Conservation (phyloP, 352 stramenopile genomes). For the Halophytophthora polymorphica region DNA sequence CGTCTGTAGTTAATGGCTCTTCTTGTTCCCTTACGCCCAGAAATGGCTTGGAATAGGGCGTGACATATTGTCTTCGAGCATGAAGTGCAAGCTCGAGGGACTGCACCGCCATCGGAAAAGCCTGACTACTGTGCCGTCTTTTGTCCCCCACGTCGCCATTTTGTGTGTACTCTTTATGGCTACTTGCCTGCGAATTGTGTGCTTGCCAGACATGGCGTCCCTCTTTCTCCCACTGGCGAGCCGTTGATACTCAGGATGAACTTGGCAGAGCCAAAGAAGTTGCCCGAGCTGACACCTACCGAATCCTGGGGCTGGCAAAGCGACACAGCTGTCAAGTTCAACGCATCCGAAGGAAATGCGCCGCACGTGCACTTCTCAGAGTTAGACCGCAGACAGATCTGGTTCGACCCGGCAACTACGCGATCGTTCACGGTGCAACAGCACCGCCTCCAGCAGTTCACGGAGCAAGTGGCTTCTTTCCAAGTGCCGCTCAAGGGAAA, state of each 20-base stretch:
- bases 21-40: conserved; percentile 5
- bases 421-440: conserved; percentile 51
- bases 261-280: conserved; percentile 31
- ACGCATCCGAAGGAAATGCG: background rate
- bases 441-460: conserved; percentile 56
- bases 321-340: conserved; percentile 9
- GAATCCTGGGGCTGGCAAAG: conserved; percentile 29
- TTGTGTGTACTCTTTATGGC: conserved; percentile 2
- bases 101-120: background rate
- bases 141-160: conserved; percentile 1
- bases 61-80: background rate
- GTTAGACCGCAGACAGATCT: conserved; percentile 50
- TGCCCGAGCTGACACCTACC: conserved; percentile 37
- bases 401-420: conserved; percentile 59
- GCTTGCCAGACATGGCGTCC: conserved; percentile 55
- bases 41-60: conserved; percentile 22
- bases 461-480: conserved; percentile 66
- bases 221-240: conserved; percentile 36
- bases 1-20: background rate
- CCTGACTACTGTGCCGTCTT: conserved; percentile 18
- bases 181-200: background rate
- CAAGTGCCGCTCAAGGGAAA: conserved; percentile 55
- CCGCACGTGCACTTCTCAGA: conserved; percentile 26
- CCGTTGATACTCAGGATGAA: conserved; percentile 33
- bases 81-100: background rate